Evolutionary conservation across 2,329 filamentous ascomycete genomes (phyloP).

Genomic region (Ceratocystis albifundus): DNA sequence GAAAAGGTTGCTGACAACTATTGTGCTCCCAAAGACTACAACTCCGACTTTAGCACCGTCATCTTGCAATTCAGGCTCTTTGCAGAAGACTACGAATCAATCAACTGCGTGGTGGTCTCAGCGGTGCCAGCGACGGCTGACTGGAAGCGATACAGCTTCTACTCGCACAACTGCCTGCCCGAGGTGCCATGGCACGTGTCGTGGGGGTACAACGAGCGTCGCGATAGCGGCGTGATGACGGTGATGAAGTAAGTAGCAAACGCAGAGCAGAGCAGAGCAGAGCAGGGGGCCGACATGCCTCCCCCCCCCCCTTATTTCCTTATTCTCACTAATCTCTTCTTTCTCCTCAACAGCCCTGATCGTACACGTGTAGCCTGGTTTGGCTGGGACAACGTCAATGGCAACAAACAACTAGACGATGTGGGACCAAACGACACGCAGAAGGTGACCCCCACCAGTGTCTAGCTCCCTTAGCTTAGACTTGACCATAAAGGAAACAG

Average conservation of each 20-base stretch:
- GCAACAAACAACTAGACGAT: conserved; percentile 23
- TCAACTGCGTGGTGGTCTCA: conserved; percentile 24
- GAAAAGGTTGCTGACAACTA: background rate
- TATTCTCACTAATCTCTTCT: background rate
- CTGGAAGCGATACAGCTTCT: conserved; percentile 27
- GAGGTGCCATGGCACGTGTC: conserved; percentile 28
- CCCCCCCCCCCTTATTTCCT: background rate
- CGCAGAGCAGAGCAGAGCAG: background rate
- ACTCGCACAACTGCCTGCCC: conserved; percentile 25
- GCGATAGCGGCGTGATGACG: conserved; percentile 29
- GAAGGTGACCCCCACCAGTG: background rate
- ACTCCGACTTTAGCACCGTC: conserved; percentile 17
- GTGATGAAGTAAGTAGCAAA: conserved; percentile 28
- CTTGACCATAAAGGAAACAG: background rate
- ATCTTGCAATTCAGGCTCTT: conserved; percentile 18
- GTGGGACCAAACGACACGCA: conserved; percentile 25
- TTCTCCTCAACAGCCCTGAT: conserved; percentile 8
- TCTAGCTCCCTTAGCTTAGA: background rate
- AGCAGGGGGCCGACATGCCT: too few relatives aligned
- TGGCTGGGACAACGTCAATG: conserved; percentile 27
- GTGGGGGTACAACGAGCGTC: conserved; percentile 29
- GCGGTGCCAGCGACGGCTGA: conserved; percentile 19
- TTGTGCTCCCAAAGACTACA: conserved; percentile 8
- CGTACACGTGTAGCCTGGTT: conserved; percentile 26
- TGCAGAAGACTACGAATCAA: conserved; percentile 12